Evolutionary conservation across 306 rosid genomes (phyloP).

Genomic region (Inga laurina): DNA sequence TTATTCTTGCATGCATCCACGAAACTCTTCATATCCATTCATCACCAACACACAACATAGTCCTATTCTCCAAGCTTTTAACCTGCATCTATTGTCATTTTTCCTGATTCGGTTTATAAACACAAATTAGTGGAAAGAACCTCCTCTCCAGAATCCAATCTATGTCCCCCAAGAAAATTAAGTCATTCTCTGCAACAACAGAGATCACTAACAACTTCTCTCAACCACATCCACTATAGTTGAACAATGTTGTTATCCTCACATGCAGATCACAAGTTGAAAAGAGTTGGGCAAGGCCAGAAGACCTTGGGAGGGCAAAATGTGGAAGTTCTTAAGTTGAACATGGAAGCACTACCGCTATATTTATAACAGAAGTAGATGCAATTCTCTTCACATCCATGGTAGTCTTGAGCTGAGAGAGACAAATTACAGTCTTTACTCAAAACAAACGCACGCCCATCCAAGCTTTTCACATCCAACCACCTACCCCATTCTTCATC

Average conservation of each 20-base stretch:
- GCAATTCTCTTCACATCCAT: not conserved
- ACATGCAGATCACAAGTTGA: not conserved
- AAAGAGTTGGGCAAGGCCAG: not conserved
- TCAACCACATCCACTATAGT: not conserved
- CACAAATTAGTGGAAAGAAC: not conserved
- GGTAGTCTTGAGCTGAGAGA: not conserved
- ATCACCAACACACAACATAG: not conserved
- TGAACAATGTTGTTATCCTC: not conserved
- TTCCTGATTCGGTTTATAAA: not conserved
- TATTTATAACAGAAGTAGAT: not conserved
- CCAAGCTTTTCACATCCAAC: not conserved
- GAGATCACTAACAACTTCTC: not conserved
- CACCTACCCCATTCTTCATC: not conserved
- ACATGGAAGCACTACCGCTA: not conserved
- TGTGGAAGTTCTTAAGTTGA: not conserved
- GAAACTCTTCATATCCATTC: not conserved
- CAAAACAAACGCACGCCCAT: not conserved
- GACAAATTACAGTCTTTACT: not conserved
- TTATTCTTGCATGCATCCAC: not conserved
- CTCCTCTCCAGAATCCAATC: not conserved
- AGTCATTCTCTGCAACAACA: not conserved
- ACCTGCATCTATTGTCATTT: not conserved
- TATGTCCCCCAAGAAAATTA: not conserved
- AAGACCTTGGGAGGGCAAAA: not conserved
- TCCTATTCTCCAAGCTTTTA: not conserved